A percentile compares a stretch with the other conserved stretches of the same genome.
These are phyloP conservation scores for Xylariaceae sp. DNA, from an alignment of 2,329 filamentous ascomycete genomes.

Conservation along the genomic window DNA sequence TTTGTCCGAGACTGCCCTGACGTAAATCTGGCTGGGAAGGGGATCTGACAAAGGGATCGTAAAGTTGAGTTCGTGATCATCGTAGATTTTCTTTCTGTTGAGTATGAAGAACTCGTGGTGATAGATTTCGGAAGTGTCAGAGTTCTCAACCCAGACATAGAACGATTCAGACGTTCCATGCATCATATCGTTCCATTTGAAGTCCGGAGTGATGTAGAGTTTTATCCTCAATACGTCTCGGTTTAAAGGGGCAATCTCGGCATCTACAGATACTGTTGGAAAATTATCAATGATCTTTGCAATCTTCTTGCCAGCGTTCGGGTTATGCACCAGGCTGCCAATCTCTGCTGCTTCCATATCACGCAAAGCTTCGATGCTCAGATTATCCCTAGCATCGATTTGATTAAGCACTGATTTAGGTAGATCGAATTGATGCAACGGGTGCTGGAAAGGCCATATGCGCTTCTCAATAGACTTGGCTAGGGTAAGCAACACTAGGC, in stretches of 20 bases:
- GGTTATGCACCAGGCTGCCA: conserved; percentile 87
- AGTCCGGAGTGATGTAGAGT: conserved; percentile 84
- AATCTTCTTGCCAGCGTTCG: conserved; percentile 81
- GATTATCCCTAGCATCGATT: conserved; percentile 76
- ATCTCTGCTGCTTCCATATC: conserved; percentile 96
- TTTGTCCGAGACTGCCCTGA: conserved; percentile 89
- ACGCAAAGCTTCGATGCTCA: conserved; percentile 79
- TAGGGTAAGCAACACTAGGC: conserved; percentile 83
- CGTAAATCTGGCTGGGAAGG: conserved; percentile 92
- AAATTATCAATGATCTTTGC: conserved; percentile 85
- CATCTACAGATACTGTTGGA: conserved; percentile 86
- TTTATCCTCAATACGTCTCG: conserved; percentile 92
- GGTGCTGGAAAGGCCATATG: conserved; percentile 93
- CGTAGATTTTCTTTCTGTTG: conserved; percentile 83
- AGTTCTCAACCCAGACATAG: conserved; percentile 99
- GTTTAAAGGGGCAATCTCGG: conserved; percentile 93
- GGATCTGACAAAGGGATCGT: conserved; percentile 95
- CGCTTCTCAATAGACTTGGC: conserved; percentile 97
- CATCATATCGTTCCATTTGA: conserved; percentile 90
- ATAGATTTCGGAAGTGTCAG: conserved; percentile 95
- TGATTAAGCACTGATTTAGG: conserved; percentile 81
- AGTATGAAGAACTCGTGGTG: conserved; percentile 98
- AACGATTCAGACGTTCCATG: conserved; percentile 95
- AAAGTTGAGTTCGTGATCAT: conserved; percentile 97
- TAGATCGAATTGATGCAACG: conserved; percentile 91